Conservation (phyloP, 2,329 filamentous ascomycete genomes). For the Aaosphaeria arxii region DNA sequence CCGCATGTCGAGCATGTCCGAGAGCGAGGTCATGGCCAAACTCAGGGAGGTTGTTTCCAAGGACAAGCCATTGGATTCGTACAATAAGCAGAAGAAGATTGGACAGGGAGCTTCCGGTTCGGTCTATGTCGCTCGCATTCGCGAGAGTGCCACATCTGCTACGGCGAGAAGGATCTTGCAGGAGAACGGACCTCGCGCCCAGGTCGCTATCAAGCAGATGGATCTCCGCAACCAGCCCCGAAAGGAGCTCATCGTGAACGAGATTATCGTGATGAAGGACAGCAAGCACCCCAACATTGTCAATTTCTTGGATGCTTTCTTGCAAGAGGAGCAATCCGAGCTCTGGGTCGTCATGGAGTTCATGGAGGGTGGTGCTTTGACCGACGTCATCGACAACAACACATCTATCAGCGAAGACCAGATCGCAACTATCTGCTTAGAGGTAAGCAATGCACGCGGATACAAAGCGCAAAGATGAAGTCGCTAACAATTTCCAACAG, state of each 20-base stretch:
- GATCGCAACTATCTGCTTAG: slow-evolving; percentile 93
- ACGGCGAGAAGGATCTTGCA: slow-evolving; percentile 76
- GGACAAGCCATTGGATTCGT: slow-evolving; percentile 89
- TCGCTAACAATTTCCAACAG: slow-evolving; percentile 44
- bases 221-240: slow-evolving; percentile 94
- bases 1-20: slow-evolving; percentile 97
- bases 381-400: slow-evolving; percentile 99
- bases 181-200: slow-evolving; percentile 74
- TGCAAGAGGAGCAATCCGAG: slow-evolving; percentile 90
- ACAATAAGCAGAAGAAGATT: slow-evolving; percentile 99
- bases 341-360: slow-evolving; percentile 99
- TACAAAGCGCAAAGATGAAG: slow-evolving; percentile 3
- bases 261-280: slow-evolving; percentile 99
- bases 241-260: slow-evolving; percentile 98
- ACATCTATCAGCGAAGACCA: slow-evolving; percentile 90
- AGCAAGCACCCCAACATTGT: slow-evolving; percentile 98
- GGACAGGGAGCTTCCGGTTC: slow-evolving; percentile 97
- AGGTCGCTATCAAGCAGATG: slow-evolving; percentile 99
- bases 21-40: slow-evolving; percentile 95
- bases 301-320: slow-evolving; percentile 95
- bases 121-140: slow-evolving; percentile 95
- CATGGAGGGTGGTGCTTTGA: slow-evolving; percentile 97
- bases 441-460: slow-evolving; percentile 58
- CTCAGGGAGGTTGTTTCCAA: slow-evolving; percentile 93
- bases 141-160: slow-evolving; percentile 78